These are phyloP conservation scores for Coemansia sp. DNA, from an alignment of 192 early-diverging fungal genomes.

Conservation along the genomic window DNA sequence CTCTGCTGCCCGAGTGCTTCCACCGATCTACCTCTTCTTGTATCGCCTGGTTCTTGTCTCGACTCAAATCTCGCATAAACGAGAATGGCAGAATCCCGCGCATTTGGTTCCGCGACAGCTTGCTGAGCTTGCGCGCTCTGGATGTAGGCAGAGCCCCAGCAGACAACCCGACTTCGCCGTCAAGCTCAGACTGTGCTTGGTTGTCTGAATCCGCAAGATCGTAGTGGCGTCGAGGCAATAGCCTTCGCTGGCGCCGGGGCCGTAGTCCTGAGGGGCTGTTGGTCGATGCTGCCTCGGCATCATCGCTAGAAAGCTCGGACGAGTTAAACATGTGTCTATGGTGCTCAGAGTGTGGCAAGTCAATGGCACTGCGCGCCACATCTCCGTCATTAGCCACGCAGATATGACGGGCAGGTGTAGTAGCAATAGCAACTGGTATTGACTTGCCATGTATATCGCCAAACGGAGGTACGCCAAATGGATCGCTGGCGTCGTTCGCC, in stretches of 20 bases:
- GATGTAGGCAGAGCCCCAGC: constrained; percentile 15
- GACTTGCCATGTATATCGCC: background rate
- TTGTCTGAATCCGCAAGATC: background rate
- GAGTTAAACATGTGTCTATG: background rate
- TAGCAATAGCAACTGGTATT: background rate
- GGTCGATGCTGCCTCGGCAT: background rate
- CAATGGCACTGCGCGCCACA: background rate
- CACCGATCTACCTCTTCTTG: constrained; percentile 16
- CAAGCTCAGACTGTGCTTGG: background rate
- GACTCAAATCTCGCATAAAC: constrained; percentile 42
- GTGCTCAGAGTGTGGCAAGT: background rate
- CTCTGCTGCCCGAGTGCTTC: background rate
- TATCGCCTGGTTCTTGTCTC: constrained; percentile 17
- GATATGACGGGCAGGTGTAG: background rate
- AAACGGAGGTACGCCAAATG: constrained; percentile 13
- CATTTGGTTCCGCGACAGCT: constrained; percentile 40
- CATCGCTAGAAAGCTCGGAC: background rate
- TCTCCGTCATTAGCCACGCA: background rate
- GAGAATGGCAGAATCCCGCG: constrained; percentile 52
- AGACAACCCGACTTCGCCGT: background rate
- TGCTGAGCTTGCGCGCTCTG: constrained; percentile 14
- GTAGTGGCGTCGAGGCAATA: background rate
- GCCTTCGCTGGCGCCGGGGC: background rate
- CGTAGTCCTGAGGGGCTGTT: background rate
- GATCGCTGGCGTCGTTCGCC: constrained; percentile 2